phyloP scores from a whole-genome alignment of 805 yeast genomes.

The Sugiyamaella lignohabitans region DNA sequence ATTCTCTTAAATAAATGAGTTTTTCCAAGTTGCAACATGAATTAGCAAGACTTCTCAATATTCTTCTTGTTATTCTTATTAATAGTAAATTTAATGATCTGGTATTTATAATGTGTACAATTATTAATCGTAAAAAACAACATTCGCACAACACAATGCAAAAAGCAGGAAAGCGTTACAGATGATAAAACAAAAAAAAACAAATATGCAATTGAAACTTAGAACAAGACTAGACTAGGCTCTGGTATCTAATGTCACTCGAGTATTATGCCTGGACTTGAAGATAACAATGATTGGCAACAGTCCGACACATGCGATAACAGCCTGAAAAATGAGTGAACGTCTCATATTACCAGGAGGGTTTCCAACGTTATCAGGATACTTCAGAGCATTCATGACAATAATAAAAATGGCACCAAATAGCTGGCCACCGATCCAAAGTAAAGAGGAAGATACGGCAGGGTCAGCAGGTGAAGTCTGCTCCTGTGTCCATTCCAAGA shows the following conservation, averaged over 20 bases:
- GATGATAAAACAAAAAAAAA: too few relatives aligned
- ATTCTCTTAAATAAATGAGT: too few relatives aligned
- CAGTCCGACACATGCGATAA: constrained; percentile 25
- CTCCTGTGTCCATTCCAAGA: constrained; percentile 30
- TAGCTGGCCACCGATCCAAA: constrained; percentile 31
- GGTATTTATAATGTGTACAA: too few relatives aligned
- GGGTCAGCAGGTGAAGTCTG: constrained; percentile 31
- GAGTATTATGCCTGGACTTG: constrained; percentile 8
- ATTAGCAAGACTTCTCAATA: too few relatives aligned
- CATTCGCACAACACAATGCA: too few relatives aligned
- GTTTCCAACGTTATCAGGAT: constrained; percentile 22
- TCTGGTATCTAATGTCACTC: constrained; percentile 17
- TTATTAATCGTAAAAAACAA: too few relatives aligned
- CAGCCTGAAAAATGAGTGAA: constrained; percentile 30
- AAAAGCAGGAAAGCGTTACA: too few relatives aligned
- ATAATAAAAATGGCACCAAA: constrained; percentile 31
- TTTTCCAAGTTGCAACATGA: too few relatives aligned
- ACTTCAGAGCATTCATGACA: constrained; percentile 28
- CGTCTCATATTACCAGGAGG: constrained; percentile 32
- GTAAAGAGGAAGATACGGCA: constrained; percentile 26
- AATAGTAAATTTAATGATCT: too few relatives aligned
- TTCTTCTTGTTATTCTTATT: too few relatives aligned
- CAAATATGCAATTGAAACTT: not conserved
- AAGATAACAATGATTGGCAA: constrained; percentile 22
- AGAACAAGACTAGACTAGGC: not conserved